phyloP scores from a whole-genome alignment of 345 rosid genomes.

The Rubroshorea leprosula region DNA sequence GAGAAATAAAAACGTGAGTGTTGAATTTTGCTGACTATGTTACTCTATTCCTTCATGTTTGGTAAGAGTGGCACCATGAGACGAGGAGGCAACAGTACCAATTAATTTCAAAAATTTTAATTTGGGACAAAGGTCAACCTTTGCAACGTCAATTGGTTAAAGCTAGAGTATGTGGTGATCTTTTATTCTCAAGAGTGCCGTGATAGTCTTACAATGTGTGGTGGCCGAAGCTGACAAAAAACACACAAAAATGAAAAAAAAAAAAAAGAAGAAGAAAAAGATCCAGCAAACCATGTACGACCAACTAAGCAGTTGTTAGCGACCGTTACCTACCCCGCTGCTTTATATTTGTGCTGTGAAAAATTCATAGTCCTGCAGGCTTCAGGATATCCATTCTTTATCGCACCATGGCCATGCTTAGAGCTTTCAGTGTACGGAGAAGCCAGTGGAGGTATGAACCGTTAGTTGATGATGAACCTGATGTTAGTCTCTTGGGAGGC shows the following conservation, averaged over 20 bases:
- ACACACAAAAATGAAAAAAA: neutral
- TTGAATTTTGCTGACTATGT: neutral
- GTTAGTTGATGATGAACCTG: constrained; percentile 31
- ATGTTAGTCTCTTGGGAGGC: constrained; percentile 12
- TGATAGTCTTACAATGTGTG: too few relatives aligned
- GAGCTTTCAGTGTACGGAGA: constrained; percentile 61
- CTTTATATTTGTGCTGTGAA: neutral
- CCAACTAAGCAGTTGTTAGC: constrained; percentile 1
- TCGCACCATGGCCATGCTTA: constrained; percentile 39
- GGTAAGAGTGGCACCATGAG: neutral
- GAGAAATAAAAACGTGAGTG: neutral
- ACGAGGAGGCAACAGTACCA: too few relatives aligned
- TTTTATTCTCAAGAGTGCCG: too few relatives aligned
- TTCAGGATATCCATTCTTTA: neutral
- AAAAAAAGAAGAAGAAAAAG: neutral
- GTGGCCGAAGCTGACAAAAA: too few relatives aligned
- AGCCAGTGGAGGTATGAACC: constrained; percentile 38
- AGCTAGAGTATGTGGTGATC: too few relatives aligned
- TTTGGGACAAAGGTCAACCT: too few relatives aligned
- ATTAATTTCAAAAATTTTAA: too few relatives aligned
- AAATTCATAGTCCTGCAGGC: neutral
- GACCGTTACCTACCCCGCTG: neutral
- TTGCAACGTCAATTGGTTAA: neutral
- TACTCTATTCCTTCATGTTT: neutral
- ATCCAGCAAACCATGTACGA: constrained; percentile 13